These are phyloP conservation scores for Chlorella sp. DNA, from an alignment of 139 green algal genomes.

Conservation along the genomic window DNA sequence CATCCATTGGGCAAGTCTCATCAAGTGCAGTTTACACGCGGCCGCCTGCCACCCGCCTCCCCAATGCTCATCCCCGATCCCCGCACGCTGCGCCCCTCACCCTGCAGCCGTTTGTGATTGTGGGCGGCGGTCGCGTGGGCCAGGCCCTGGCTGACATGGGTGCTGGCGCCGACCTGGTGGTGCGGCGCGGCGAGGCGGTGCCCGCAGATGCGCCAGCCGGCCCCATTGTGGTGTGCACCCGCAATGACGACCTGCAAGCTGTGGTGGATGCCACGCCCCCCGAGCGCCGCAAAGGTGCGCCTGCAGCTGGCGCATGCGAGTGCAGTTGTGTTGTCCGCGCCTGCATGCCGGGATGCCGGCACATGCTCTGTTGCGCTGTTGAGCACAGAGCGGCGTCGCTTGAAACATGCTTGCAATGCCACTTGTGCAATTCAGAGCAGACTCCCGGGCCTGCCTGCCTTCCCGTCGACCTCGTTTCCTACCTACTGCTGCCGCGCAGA, in stretches of 20 bases:
- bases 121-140: slow-evolving; percentile 87
- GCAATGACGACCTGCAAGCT: slow-evolving; percentile 87
- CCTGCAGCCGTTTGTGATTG: slow-evolving; percentile 75
- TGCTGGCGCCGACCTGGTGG: slow-evolving; percentile 66
- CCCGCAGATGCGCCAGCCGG: slow-evolving; percentile 37
- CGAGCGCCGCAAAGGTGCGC: slow-evolving; percentile 62
- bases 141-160: slow-evolving; percentile 85
- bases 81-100: background rate
- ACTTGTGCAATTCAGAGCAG: no score
- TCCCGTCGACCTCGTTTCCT: no score
- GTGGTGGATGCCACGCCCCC: slow-evolving; percentile 79
- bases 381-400: no score
- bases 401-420: no score
- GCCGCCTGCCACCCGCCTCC: background rate
- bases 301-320: background rate
- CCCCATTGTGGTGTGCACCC: slow-evolving; percentile 92
- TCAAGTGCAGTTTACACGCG: no score
- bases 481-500: slow-evolving; percentile 65
- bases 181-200: slow-evolving; percentile 70
- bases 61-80: background rate
- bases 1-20: no score
- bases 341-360: no score
- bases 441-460: no score
- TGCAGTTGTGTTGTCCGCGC: background rate
- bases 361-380: no score